These are phyloP conservation scores for Leersia perrieri DNA, from an alignment of 176 grass and related monocot genomes.

Conservation along the genomic window DNA sequence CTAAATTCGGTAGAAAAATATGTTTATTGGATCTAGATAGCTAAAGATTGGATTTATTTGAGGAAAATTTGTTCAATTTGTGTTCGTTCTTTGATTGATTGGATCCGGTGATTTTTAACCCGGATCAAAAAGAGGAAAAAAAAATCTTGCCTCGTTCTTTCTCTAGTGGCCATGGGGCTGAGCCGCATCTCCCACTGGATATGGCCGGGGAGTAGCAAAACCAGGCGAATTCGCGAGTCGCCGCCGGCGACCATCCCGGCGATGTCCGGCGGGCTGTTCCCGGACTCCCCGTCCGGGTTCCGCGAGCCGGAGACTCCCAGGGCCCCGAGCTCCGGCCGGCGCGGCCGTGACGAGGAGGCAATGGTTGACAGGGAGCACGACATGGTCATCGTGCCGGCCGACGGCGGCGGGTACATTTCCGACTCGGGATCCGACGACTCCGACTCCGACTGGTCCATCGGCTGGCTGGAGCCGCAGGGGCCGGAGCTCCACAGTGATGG, in stretches of 20 bases:
- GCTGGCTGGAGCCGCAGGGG: slow-evolving; percentile 70
- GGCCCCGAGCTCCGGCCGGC: neutral
- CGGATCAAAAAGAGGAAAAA: neutral
- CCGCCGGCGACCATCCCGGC: neutral
- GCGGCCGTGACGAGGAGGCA: slow-evolving; percentile 11
- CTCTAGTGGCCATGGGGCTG: slow-evolving; percentile 47
- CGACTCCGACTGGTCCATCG: slow-evolving; percentile 77
- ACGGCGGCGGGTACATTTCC: slow-evolving; percentile 42
- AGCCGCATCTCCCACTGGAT: slow-evolving; percentile 56
- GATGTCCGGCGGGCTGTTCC: slow-evolving; percentile 9
- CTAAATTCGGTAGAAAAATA: neutral
- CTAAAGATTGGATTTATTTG: neutral
- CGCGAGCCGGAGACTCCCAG: slow-evolving; percentile 41
- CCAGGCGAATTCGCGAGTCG: neutral
- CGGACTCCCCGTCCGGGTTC: slow-evolving; percentile 56
- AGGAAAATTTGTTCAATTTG: neutral
- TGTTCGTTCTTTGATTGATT: no score
- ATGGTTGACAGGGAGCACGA: slow-evolving; percentile 51
- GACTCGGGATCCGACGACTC: slow-evolving; percentile 66
- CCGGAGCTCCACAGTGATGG: slow-evolving; percentile 55
- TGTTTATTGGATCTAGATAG: slow-evolving; percentile 27
- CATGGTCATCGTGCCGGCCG: slow-evolving; percentile 76
- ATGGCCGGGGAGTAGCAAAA: slow-evolving; percentile 36
- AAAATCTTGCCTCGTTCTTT: neutral
- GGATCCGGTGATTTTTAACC: slow-evolving; percentile 17